Conservation (phyloP, 140 eudicot species). For the Oenanthe javanica region DNA sequence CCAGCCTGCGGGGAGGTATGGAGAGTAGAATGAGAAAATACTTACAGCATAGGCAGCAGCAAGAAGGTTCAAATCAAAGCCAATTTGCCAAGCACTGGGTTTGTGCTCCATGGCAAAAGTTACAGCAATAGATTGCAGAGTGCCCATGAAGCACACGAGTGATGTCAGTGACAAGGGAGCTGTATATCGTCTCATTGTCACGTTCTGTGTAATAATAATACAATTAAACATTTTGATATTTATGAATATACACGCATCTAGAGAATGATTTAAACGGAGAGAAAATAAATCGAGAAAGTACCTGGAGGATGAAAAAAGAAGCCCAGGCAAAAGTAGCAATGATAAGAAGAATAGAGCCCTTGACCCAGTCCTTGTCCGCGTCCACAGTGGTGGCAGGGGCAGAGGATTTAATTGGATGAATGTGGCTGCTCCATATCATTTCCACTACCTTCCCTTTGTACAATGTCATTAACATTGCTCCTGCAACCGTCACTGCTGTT, state of each 20-base stretch:
- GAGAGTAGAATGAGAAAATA: conserved; percentile 12
- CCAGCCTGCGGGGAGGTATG: neutral
- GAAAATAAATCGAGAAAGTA: conserved; percentile 6
- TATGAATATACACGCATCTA: neutral
- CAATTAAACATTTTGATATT: neutral
- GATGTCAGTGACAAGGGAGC: conserved; percentile 86
- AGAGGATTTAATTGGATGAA: conserved; percentile 37
- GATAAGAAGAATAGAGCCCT: conserved; percentile 88
- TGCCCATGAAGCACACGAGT: conserved; percentile 87
- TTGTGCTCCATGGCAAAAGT: conserved; percentile 92
- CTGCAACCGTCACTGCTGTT: conserved; percentile 78
- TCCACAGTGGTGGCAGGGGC: conserved; percentile 25
- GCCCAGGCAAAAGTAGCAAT: conserved; percentile 99
- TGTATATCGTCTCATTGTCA: conserved; percentile 70
- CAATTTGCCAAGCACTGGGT: conserved; percentile 75
- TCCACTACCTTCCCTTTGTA: conserved; percentile 86
- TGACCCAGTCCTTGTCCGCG: conserved; percentile 67
- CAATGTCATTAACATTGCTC: conserved; percentile 97
- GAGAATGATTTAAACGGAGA: neutral
- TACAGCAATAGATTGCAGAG: conserved; percentile 87
- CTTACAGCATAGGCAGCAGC: conserved; percentile 99
- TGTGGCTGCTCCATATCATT: conserved; percentile 59
- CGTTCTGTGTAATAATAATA: conserved; percentile 33
- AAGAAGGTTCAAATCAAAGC: conserved; percentile 90
- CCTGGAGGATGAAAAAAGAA: conserved; percentile 92